Evolutionary conservation across 306 rosid genomes (phyloP), one percentile per base, ranked within the genome.

Genomic region (Fragaria iinumae): DNA sequence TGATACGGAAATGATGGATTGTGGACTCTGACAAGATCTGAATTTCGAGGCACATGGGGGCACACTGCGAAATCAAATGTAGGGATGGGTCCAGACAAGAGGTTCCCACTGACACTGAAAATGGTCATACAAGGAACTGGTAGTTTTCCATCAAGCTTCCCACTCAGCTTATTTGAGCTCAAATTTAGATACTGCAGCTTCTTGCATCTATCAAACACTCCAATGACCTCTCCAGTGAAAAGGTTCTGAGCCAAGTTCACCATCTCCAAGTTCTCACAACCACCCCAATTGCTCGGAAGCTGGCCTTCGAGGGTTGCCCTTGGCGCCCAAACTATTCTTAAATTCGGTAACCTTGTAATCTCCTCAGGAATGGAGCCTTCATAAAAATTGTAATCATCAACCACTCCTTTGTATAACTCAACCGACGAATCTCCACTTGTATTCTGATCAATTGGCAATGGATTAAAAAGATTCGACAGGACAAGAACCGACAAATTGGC

Each of bases 361-460:
- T 71, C 83, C 67, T 47, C 67, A 0, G 86, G 86, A 79, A 83
- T 41, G 52, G 83, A 50, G 74, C 86, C 86, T 78, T 83, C 80
- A 39, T 75, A 83, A 27, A 38, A 43, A 55, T 83, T 83, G 77
- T 70, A n/a, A 17, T 83, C 78, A 34, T 60, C 79, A 11, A 16
- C 48, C 48, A 3, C 7, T 56, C 29, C 44, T 7, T 56, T 12
- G 41, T 56, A 66, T 4, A 45, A 55, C 47, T 38, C n/a, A 55
- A 77, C 23, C 11, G 72, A 50, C 3, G 68, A 56, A 70, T 71
- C 77, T 49, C 50, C 70, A 29, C 44, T 41, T 2, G 39, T 14
- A 41, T 73, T 66, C 27, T 73, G 68, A 49, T 72, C 27, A n/a
- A 64, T 27, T 44, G 23, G 49, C 48, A 66, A 62, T 8, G 75